Conservation (phyloP, 2,329 filamentous ascomycete genomes). For the Apiospora phragmitis region DNA sequence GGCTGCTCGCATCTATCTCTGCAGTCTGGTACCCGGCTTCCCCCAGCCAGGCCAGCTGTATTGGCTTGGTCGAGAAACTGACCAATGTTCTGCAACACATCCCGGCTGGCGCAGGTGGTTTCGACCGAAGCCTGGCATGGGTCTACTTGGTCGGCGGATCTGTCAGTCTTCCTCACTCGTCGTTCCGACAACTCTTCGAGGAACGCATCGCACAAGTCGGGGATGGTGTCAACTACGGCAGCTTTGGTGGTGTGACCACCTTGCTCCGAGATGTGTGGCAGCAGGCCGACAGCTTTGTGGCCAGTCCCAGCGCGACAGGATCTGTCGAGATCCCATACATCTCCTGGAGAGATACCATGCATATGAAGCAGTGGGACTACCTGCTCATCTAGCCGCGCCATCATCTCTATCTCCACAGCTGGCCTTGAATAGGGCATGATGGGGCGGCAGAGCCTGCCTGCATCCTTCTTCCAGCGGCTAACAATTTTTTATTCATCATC, state of each 20-base stretch:
- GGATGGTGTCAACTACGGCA: conserved; percentile 76
- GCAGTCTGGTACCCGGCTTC: conserved; percentile 90
- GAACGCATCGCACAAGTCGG: conserved; percentile 75
- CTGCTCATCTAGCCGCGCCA: conserved; percentile 69
- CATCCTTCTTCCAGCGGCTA: conserved; percentile 23
- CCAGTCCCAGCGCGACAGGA: conserved; percentile 37
- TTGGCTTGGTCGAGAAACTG: conserved; percentile 77
- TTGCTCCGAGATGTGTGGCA: conserved; percentile 84
- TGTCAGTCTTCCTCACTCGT: conserved; percentile 69
- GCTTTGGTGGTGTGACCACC: conserved; percentile 79
- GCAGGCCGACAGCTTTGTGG: conserved; percentile 62
- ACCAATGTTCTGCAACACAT: conserved; percentile 77
- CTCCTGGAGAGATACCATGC: conserved; percentile 95
- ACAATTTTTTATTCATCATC: conserved; percentile 25
- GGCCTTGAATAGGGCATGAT: conserved; percentile 36
- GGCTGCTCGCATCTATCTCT: conserved; percentile 94
- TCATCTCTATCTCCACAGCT: conserved; percentile 30
- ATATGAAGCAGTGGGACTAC: conserved; percentile 87
- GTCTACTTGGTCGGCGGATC: conserved; percentile 86
- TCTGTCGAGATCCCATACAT: conserved; percentile 60
- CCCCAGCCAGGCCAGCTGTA: conserved; percentile 70
- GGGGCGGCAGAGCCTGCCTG: conserved; percentile 19
- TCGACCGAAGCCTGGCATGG: conserved; percentile 90
- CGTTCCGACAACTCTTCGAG: conserved; percentile 76
- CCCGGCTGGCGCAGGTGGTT: conserved; percentile 77